Evolutionary conservation across 306 rosid genomes (phyloP).

Genomic region (Cucumis hystrix): DNA sequence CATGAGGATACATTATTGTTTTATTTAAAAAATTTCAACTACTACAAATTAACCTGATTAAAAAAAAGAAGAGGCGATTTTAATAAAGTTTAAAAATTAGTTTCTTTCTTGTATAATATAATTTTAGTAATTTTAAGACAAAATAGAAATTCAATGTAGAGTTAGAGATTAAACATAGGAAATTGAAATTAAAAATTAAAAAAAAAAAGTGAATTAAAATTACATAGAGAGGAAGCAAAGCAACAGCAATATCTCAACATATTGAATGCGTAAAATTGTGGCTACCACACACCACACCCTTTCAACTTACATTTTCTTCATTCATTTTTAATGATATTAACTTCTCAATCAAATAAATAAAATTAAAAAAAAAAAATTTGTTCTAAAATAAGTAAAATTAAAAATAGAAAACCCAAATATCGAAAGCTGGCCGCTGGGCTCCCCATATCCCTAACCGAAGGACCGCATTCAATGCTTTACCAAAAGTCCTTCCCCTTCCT

Average conservation of each 20-base stretch:
- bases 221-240: not conserved
- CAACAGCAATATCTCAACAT: conserved; percentile 1
- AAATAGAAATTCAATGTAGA: too few relatives aligned
- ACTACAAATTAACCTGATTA: too few relatives aligned
- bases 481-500: not conserved
- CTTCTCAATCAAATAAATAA: not conserved
- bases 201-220: not conserved
- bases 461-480: not conserved
- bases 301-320: not conserved
- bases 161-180: too few relatives aligned
- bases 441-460: not conserved
- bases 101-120: too few relatives aligned
- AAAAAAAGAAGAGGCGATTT: too few relatives aligned
- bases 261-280: not conserved
- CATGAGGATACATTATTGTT: too few relatives aligned
- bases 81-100: too few relatives aligned
- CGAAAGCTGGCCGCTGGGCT: not conserved
- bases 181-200: too few relatives aligned
- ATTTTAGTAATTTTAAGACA: too few relatives aligned
- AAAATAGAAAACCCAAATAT: not conserved
- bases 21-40: too few relatives aligned
- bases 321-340: not conserved
- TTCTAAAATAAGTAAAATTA: not conserved
- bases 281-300: not conserved
- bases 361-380: not conserved